Conservation (phyloP, 116 monocot genomes). For the Posidonia oceanica region DNA sequence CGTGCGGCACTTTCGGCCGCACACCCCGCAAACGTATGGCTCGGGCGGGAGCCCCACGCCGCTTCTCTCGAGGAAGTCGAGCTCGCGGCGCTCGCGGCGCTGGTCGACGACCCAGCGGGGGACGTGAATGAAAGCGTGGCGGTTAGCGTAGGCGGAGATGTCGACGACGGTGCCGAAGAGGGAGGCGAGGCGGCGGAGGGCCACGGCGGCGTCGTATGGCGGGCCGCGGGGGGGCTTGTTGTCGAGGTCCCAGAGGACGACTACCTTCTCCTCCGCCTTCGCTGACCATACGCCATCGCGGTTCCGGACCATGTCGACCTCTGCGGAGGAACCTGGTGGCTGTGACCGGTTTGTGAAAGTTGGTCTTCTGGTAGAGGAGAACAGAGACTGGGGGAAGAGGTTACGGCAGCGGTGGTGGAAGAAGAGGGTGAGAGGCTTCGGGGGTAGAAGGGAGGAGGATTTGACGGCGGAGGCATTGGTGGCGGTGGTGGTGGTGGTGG, state of each 20-base stretch:
- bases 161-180: constrained; percentile 63
- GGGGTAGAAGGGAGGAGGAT: not conserved
- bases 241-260: constrained; percentile 98
- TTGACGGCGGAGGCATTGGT: not conserved
- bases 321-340: not conserved
- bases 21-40: constrained; percentile 69
- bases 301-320: constrained; percentile 61
- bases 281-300: constrained; percentile 52
- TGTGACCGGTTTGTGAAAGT: not conserved
- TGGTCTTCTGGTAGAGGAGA: not conserved
- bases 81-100: constrained; percentile 48
- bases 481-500: not conserved
- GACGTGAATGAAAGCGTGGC: constrained; percentile 88
- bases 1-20: constrained; percentile 77
- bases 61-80: constrained; percentile 53
- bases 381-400: not conserved
- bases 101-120: constrained; percentile 62
- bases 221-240: constrained; percentile 96
- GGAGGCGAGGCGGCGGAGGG: constrained; percentile 49
- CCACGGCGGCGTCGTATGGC: constrained; percentile 59
- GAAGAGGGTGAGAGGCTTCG: not conserved
- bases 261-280: constrained; percentile 32
- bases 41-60: constrained; percentile 24
- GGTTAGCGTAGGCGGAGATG: constrained; percentile 87
- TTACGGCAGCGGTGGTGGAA: not conserved